phyloP scores from a whole-genome alignment of 2,329 filamentous ascomycete genomes.

The Beauveria caledonica region DNA sequence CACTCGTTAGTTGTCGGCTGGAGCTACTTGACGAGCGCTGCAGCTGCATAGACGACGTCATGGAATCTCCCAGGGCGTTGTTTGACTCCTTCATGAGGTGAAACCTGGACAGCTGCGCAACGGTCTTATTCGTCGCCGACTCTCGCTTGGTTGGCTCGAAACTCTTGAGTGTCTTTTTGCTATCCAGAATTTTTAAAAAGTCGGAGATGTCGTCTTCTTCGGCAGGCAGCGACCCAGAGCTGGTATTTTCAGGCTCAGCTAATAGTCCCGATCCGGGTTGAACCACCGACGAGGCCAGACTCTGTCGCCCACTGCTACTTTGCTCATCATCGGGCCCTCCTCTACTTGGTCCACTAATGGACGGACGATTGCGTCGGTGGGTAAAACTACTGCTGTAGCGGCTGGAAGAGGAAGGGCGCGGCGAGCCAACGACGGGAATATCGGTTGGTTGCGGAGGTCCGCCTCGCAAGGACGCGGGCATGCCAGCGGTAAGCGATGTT shows the following conservation, averaged over 20 bases:
- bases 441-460: conserved; percentile 54
- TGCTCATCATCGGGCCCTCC: conserved; percentile 59
- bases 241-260: conserved; percentile 57
- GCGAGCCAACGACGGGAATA: conserved; percentile 64
- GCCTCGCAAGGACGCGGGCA: conserved; percentile 64
- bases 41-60: conserved; percentile 81
- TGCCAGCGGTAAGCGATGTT: conserved; percentile 65
- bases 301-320: conserved; percentile 72
- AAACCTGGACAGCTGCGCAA: conserved; percentile 74
- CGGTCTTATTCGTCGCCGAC: conserved; percentile 64
- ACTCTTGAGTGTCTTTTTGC: conserved; percentile 75
- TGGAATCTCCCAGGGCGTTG: conserved; percentile 80
- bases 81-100: conserved; percentile 86
- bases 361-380: conserved; percentile 70
- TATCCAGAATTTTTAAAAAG: conserved; percentile 82
- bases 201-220: conserved; percentile 93
- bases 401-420: conserved; percentile 67
- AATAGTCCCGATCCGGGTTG: conserved; percentile 74
- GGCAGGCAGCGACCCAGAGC: conserved; percentile 58
- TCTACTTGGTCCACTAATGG: conserved; percentile 64
- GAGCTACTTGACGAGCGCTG: conserved; percentile 74
- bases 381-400: conserved; percentile 93
- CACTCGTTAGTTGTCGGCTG: conserved; percentile 50
- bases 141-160: conserved; percentile 64
- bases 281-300: conserved; percentile 58